Percentiles rank a stretch among this genome's conserved stretches.
These are phyloP conservation scores for Diaporthe nobilis DNA, from an alignment of 2,329 filamentous ascomycete species.

Conservation along the genomic window DNA sequence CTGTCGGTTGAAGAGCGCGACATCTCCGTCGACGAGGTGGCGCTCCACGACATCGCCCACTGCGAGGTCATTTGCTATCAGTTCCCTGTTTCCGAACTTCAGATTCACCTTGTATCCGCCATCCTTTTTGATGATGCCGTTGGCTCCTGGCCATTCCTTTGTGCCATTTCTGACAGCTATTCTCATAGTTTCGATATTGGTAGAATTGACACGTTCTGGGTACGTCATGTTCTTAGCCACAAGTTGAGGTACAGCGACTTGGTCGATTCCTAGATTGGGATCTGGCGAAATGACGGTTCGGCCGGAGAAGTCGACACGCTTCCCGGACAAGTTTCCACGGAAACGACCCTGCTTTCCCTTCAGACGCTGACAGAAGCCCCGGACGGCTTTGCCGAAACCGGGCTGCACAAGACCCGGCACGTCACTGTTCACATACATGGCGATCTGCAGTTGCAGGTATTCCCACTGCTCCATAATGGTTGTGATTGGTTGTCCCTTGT, in stretches of 20 bases:
- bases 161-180: conserved; percentile 82
- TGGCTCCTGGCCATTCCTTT: conserved; percentile 88
- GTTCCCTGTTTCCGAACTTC: conserved; percentile 79
- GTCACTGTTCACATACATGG: conserved; percentile 98
- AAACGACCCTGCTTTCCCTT: conserved; percentile 99
- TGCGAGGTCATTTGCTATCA: conserved; percentile 80
- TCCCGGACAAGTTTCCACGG: conserved; percentile 95
- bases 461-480: conserved; percentile 99
- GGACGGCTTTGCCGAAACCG: conserved; percentile 88
- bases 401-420: conserved; percentile 92
- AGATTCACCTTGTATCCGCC: conserved; percentile 79
- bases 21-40: conserved; percentile 94
- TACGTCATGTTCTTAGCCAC: conserved; percentile 99
- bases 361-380: conserved; percentile 93
- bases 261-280: conserved; percentile 91
- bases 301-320: conserved; percentile 98
- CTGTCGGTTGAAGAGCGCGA: conserved; percentile 98
- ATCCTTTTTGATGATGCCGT: conserved; percentile 80
- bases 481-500: conserved; percentile 86
- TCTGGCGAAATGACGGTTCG: conserved; percentile 98
- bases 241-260: conserved; percentile 90
- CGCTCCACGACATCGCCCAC: conserved; percentile 93
- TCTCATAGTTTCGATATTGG: conserved; percentile 88
- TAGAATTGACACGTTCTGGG: conserved; percentile 86
- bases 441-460: conserved; percentile 93